Evolutionary conservation across 2,329 filamentous ascomycete genomes (phyloP).

Genomic region (Fusarium solani-melongenae): DNA sequence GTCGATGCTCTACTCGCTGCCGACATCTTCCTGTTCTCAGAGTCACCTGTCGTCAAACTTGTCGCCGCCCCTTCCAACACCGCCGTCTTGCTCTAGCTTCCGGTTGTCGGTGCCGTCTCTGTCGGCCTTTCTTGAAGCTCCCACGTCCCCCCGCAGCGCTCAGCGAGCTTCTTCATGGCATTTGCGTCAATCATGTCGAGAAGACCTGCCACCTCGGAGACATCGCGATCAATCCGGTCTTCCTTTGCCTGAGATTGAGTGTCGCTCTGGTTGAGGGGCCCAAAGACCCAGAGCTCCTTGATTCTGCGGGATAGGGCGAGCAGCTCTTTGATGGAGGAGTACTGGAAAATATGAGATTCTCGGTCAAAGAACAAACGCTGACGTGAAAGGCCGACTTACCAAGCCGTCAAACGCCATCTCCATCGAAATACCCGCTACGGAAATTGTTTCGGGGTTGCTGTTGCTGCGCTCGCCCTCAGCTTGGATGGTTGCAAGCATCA

Average conservation of each 20-base stretch:
- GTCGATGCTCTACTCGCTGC: neutral
- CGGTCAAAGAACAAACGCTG: neutral
- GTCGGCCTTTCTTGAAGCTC: conserved; percentile 37
- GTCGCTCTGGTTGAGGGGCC: conserved; percentile 54
- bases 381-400: conserved; percentile 36
- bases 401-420: conserved; percentile 59
- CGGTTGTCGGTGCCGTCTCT: conserved; percentile 4
- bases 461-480: conserved; percentile 53
- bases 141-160: conserved; percentile 52
- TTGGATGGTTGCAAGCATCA: conserved; percentile 57
- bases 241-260: conserved; percentile 50
- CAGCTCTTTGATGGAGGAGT: conserved; percentile 58
- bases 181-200: conserved; percentile 50
- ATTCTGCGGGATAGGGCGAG: conserved; percentile 56
- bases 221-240: conserved; percentile 51
- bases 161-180: conserved; percentile 49
- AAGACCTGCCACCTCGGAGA: conserved; percentile 48
- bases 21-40: neutral
- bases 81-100: conserved; percentile 11
- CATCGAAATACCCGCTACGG: conserved; percentile 57
- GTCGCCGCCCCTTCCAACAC: neutral
- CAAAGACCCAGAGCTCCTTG: conserved; percentile 60
- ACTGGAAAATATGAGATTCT: conserved; percentile 39
- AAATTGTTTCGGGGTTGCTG: conserved; percentile 54
- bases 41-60: neutral